Conservation (phyloP, 108 stramenopile genomes). For the Schizochytrium sp. region DNA sequence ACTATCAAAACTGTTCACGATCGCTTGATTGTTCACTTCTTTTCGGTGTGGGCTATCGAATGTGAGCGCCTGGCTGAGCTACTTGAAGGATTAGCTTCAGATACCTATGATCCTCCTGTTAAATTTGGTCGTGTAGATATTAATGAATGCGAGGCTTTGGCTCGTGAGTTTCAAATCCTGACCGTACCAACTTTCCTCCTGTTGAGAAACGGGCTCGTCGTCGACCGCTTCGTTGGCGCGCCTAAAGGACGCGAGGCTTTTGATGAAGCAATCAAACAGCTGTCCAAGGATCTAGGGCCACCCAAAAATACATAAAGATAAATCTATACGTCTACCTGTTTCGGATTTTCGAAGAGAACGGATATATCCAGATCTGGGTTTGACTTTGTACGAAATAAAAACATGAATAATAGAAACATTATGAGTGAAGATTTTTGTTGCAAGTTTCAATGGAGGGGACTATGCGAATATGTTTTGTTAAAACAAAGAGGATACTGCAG, state of each 20-base stretch:
- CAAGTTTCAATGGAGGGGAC: too few species aligned
- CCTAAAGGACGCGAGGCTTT: neutral
- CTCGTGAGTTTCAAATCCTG: slow-evolving; percentile 16
- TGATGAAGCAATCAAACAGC: neutral
- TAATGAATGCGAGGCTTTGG: slow-evolving; percentile 10
- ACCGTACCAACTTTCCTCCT: neutral
- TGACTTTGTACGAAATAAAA: too few species aligned
- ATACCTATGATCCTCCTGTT: neutral
- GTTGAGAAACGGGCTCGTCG: neutral
- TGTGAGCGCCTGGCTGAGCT: neutral
- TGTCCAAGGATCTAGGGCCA: too few species aligned
- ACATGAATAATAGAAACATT: too few species aligned
- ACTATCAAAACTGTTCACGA: slow-evolving; percentile 18
- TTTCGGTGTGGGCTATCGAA: neutral
- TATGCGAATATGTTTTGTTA: neutral
- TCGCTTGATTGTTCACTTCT: slow-evolving; percentile 13
- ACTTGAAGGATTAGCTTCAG: neutral
- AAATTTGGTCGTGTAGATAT: slow-evolving; percentile 18
- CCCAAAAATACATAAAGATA: too few species aligned
- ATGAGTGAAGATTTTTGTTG: too few species aligned
- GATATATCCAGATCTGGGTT: too few species aligned
- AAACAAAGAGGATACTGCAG: neutral
- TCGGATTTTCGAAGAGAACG: too few species aligned
- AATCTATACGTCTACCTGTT: too few species aligned
- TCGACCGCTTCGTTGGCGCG: slow-evolving; percentile 6